Base-by-base conservation (phyloP, 2,329 filamentous ascomycete genomes). In the Volutella citrinella region DNA sequence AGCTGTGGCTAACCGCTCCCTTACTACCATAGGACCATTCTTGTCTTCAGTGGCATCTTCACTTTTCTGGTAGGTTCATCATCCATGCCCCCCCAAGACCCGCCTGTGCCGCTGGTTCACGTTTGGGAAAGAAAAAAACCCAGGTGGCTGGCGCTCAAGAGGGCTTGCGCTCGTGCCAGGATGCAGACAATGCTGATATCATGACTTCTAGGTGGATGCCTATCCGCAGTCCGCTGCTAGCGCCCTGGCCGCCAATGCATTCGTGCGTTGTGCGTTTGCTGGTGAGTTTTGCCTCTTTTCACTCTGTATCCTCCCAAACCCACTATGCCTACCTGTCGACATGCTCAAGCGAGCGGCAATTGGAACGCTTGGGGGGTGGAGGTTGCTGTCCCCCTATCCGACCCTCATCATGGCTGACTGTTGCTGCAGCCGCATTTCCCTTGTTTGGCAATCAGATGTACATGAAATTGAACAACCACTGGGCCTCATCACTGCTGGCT, bases 31-130 rank as follows among this genome's bases (percentile, higher is more conserved):
- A 87, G 85, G 32, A 82, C 78, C 34, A 75, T 95, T 40, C 75
- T 94, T 38, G 79, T 84, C 19, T 96, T 87, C 62, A 82, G 79
- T 36, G 87, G 88, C 32, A 79, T 94, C 46, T 95, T 95, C 61
- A 94, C 88, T 10, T 95, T 94, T 64, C 68, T 94, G 45, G 87
- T 91, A 60, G 64, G 70, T 69, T 27, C n/a, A 17, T 19, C 13
- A 19, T 31, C 17, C 15, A 10, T 18, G 25, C 17, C 25, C 7
- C 24, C 10, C 24, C 7, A 10, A 13, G 10, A 8, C 24, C 24
- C 24, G 10, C 24, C 13, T 15, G 9, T 12, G 8, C 20, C 20
- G 20, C 20, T 12, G n/a, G n/a, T n/a, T n/a, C n/a, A n/a, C n/a
- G n/a, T n/a, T n/a, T n/a, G n/a, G n/a, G n/a, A n/a, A n/a, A n/a